A percentile compares a stretch with the other conserved stretches of the same genome.
Evolutionary conservation across 495 filamentous ascomycete genomes (phyloP).

Genomic region (Alectoria sarmentosa): DNA sequence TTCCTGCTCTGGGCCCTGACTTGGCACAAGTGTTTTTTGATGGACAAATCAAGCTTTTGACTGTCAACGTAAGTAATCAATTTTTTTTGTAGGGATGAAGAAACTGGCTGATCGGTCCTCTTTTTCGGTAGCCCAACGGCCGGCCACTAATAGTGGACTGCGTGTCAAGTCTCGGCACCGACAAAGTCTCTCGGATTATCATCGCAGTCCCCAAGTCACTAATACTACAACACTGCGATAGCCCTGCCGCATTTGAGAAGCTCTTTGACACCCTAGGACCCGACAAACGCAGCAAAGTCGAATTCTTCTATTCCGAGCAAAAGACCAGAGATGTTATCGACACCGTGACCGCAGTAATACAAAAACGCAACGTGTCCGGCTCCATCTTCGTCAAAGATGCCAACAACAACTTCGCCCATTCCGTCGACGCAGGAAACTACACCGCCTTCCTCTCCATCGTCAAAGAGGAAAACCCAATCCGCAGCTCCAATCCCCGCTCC

Average conservation of each 20-base stretch:
- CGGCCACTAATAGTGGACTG: neutral
- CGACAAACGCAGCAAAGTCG: neutral
- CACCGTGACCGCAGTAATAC: neutral
- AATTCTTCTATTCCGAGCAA: slow-evolving; percentile 2
- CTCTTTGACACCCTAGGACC: neutral
- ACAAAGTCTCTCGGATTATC: slow-evolving; percentile 5
- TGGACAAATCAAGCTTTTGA: neutral
- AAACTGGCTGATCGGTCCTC: neutral
- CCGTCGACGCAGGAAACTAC: slow-evolving; percentile 3
- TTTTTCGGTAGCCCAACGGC: neutral
- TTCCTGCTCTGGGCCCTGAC: neutral
- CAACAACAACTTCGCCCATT: slow-evolving; percentile 3
- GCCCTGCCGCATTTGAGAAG: neutral
- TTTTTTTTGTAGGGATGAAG: neutral
- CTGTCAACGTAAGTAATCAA: neutral
- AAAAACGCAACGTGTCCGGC: neutral
- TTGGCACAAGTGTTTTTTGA: slow-evolving; percentile 1
- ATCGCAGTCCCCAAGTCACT: neutral
- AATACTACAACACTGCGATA: neutral
- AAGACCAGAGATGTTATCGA: slow-evolving; percentile 6
- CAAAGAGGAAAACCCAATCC: slow-evolving; percentile 5
- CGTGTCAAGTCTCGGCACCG: slow-evolving; percentile 1
- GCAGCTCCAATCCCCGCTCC: neutral
- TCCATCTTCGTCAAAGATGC: slow-evolving; percentile 4
- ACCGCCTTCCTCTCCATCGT: slow-evolving; percentile 5